Percentiles rank a stretch among this genome's conserved stretches.
Evolutionary conservation across 2,329 filamentous ascomycete genomes (phyloP).

Genomic region (Phyllosticta citrichinensis): DNA sequence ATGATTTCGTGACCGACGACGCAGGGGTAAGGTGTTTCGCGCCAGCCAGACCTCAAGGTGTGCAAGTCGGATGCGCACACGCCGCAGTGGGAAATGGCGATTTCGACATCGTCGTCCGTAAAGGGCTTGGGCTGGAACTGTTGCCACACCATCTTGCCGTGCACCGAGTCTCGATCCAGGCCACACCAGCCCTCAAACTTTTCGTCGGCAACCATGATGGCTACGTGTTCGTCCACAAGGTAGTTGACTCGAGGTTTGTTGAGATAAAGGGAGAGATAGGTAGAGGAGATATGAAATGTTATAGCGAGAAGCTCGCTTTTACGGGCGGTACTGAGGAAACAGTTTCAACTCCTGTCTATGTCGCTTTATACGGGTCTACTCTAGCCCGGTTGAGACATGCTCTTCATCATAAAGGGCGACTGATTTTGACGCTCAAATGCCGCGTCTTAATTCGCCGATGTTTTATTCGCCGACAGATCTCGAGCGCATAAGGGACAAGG

Average conservation of each 20-base stretch:
- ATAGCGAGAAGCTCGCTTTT: background rate
- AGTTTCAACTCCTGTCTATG: background rate
- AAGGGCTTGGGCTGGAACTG: conserved; percentile 35
- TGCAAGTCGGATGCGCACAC: conserved; percentile 15
- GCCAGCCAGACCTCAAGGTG: conserved; percentile 34
- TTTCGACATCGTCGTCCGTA: conserved; percentile 27
- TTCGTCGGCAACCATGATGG: background rate
- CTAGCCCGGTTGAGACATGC: background rate
- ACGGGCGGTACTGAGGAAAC: background rate
- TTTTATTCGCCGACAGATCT: background rate
- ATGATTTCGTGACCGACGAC: conserved; percentile 36
- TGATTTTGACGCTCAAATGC: background rate
- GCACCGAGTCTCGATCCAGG: conserved; percentile 36
- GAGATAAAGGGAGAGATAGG: background rate
- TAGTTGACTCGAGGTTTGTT: background rate
- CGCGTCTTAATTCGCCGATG: background rate
- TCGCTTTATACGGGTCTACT: background rate
- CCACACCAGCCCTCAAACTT: conserved; percentile 39
- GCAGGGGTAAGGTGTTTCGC: conserved; percentile 33
- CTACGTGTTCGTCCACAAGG: background rate
- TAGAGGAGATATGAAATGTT: background rate
- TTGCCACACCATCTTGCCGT: conserved; percentile 47
- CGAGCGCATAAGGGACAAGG: background rate
- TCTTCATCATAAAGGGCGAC: background rate
- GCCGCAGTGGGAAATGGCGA: conserved; percentile 5